Evolutionary conservation across 345 rosid species (phyloP).

Genomic region (Eucalyptus viminalis): DNA sequence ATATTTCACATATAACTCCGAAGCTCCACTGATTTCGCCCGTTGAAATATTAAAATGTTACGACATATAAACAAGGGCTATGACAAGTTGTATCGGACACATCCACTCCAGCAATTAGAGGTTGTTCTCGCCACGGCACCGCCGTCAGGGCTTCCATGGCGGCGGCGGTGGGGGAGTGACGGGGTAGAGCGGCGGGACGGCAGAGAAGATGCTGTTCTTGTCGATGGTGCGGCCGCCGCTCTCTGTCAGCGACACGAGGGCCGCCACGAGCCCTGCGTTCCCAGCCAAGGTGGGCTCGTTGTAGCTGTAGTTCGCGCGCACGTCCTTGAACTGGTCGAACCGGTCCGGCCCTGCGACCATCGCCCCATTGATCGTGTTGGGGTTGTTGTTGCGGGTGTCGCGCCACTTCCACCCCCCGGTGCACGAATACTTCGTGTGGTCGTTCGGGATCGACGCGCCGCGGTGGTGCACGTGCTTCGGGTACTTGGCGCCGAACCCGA

Average conservation of each 20-base stretch:
- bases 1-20: not conserved
- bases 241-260: slow-evolving; percentile 56
- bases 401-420: slow-evolving; percentile 60
- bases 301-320: slow-evolving; percentile 34
- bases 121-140: not conserved
- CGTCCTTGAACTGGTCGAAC: slow-evolving; percentile 53
- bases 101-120: not conserved
- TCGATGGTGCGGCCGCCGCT: slow-evolving; percentile 41
- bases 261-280: slow-evolving; percentile 74
- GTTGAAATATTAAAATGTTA: not conserved
- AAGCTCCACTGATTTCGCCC: not conserved
- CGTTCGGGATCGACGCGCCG: slow-evolving; percentile 60
- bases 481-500: slow-evolving; percentile 58
- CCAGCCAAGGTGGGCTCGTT: slow-evolving; percentile 82
- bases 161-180: slow-evolving; percentile 68
- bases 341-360: slow-evolving; percentile 85
- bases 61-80: not conserved
- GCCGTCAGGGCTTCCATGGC: slow-evolving; percentile 62
- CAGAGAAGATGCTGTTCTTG: slow-evolving; percentile 53
- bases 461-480: slow-evolving; percentile 78
- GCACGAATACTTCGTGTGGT: slow-evolving; percentile 52
- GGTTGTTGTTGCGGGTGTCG: slow-evolving; percentile 40
- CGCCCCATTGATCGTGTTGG: slow-evolving; percentile 73
- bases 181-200: slow-evolving; percentile 73
- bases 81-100: not conserved